These are phyloP conservation scores for Cardamine occulta DNA, from an alignment of 345 rosid genomes.

Conservation along the genomic window DNA sequence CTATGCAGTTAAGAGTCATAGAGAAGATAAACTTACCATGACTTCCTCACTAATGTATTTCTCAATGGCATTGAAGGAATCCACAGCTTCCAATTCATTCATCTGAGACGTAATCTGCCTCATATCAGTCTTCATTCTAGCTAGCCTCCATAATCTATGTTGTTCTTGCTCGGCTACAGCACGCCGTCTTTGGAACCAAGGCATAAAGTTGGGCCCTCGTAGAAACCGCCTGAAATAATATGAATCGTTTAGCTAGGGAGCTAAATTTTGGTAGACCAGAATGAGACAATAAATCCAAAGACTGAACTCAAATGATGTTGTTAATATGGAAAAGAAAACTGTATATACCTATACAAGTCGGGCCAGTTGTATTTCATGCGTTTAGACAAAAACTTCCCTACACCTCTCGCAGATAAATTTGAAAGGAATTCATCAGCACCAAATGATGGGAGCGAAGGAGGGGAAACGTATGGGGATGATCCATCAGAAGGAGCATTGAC, in stretches of 20 bases:
- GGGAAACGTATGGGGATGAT: slow-evolving; percentile 83
- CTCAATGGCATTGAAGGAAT: slow-evolving; percentile 90
- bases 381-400: slow-evolving; percentile 88
- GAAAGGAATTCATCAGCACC: slow-evolving; percentile 71
- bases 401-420: slow-evolving; percentile 83
- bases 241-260: slow-evolving; percentile 26
- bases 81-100: slow-evolving; percentile 89
- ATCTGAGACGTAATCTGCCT: slow-evolving; percentile 62
- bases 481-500: slow-evolving; percentile 84
- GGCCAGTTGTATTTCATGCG: slow-evolving; percentile 98
- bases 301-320: slow-evolving; percentile 23
- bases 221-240: slow-evolving; percentile 76
- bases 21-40: slow-evolving; percentile 52
- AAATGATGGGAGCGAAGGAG: slow-evolving; percentile 80
- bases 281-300: slow-evolving; percentile 13
- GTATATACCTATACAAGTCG: slow-evolving; percentile 78
- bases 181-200: slow-evolving; percentile 92
- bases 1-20: slow-evolving; percentile 2
- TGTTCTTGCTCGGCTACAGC: slow-evolving; percentile 86
- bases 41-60: slow-evolving; percentile 70
- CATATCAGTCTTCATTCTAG: slow-evolving; percentile 81
- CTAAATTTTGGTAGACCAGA: not conserved
- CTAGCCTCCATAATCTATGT: slow-evolving; percentile 81
- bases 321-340: not conserved
- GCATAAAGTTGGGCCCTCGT: slow-evolving; percentile 85